Evolutionary conservation across 2,329 filamentous ascomycete genomes (phyloP), one percentile per base, ranked within the genome.

Genomic region (Exserohilum rostratum): DNA sequence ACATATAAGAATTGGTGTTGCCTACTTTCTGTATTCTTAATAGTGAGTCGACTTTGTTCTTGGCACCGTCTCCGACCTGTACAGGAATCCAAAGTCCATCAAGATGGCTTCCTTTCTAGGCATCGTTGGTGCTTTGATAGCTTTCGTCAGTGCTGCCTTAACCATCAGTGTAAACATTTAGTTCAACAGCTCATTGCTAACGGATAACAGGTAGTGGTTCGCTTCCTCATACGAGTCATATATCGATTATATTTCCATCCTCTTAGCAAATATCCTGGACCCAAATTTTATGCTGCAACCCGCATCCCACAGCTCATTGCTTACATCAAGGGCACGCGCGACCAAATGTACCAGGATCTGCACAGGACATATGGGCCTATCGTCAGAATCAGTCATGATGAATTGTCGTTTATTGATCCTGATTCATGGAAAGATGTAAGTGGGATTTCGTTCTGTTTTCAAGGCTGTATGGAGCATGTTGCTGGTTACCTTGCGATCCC

Each of bases 321-420:
- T 15, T 47, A 55, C 1, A 57, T 60, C 27, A 62, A 27, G 1
- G 77, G 76, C 20, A 55, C 45, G 2, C 49, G 57, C 7, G 61
- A 72, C 27, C 38, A 39, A 3, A 43, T 51, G 6, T 45, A 70
- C 15, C 56, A 49, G 20, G 50, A 76, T 6, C 57, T 79, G 15
- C 78, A 79, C 48, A 50, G 65, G 7, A 68, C 74, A 56, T 78
- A 78, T 54, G 78, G 78, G 22, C 66, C 72, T 3, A 66, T 79
- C 5, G 77, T 80, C 6, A 68, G 78, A 5, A 58, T 77, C 12
- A 64, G 68, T 5, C 77, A 77, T 0, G 71, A 78, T 39, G 73
- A 80, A 50, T 22, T 80, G 2, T 77, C 75, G 13, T 76, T 74
- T 60, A 76, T 68, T 29, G 60, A 73, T 11, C 69, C 71, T 10